Evolutionary conservation across 1,284 basidiomycete genomes (phyloP), one percentile per base, ranked within the genome.

Genomic region (Puccinia hordei): DNA sequence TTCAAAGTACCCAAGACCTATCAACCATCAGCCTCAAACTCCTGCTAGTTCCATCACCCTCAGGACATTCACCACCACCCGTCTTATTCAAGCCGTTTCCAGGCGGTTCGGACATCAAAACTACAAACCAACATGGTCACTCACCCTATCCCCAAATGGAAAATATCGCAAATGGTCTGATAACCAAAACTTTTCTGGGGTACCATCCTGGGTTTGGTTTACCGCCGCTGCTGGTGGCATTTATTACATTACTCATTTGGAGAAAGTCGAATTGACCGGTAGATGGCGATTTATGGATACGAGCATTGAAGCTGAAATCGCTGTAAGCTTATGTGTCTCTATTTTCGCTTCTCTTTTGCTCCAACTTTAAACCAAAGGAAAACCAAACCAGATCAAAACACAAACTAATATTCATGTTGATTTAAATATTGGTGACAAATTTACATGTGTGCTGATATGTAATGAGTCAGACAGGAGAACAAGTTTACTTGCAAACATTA

Each of bases 271-370:
- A 1, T 78, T 82, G 35, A 85, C 85, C 13, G 84, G 84, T 13
- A 82, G 85, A 55, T 84, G 82, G 83, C 81, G 85, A 5, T 85
- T 85, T 65, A 84, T 84, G 71, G 84, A 85, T 55, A 83, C 85
- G 13, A 80, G 80, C 38, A 41, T 82, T 13, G 71, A 68, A 13
- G 82, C 84, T 38, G 85, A 85, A 82, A 78, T 80, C 30, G 78
- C 57, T 12, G 78, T 80, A 46, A 63, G 78, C 33, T 33, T 44
- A 9, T 24, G 19, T 59, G 24, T 41, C 35, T 49, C 35, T 33
- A 53, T 38, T 38, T 4, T 38, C 10, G 35, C 17, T 15, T 27
- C 3, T n/a, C 35, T 63, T 27, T 44, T 30, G 44, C 27, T 17
- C 17, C 6, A 30, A 53, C 30, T 41, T 15, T 30, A n/a, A 24